Base-by-base conservation (phyloP, 2,329 filamentous ascomycete genomes). In the Penicillium sp. region DNA sequence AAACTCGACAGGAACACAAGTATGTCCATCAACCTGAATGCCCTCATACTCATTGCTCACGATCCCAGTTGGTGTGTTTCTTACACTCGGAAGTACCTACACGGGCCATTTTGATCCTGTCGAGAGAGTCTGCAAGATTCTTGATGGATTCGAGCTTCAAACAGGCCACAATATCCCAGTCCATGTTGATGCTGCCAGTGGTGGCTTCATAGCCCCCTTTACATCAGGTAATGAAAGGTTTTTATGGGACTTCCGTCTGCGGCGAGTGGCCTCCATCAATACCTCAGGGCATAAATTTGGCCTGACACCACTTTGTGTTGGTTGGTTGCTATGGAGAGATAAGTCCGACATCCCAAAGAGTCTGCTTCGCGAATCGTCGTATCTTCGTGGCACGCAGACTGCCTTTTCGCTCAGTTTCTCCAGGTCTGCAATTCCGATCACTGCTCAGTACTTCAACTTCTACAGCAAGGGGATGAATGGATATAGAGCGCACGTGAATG, bases 401-500 rank as follows among this genome's bases (percentile, higher is more conserved):
- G 46, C 43, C 0, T 86, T 80, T 66, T 84, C 81, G 0, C 74
- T 86, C 27, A 86, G 85, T 66, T 86, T 86, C 66, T 84, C 81
- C 0, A 76, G 81, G 0, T 82, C 83, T 0, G 82, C 81, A 3
- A 79, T 79, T 0, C 83, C 85, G 49, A 72, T 85, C 50, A 79
- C 85, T 47, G 81, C 75, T 1, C 83, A 86, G 60, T 86, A 86
- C 66, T 85, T 78, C 67, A 85, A 85, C 55, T 71, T 86, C 9
- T 80, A 85, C 47, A 81, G 84, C 55, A 73, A 86, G 0, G 83
- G 83, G 2, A 82, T 80, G 65, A 68, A 68, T 1, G 83, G 83
- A 4, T 86, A 82, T 65, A 74, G 73, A 28, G 36, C 37, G 24
- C 13, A 12, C 24, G 36, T 38, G 18, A 38, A 38, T 24, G 36